phyloP scores from a whole-genome alignment of 768 basidiomycete species.

The Glaciozyma antarctica region DNA sequence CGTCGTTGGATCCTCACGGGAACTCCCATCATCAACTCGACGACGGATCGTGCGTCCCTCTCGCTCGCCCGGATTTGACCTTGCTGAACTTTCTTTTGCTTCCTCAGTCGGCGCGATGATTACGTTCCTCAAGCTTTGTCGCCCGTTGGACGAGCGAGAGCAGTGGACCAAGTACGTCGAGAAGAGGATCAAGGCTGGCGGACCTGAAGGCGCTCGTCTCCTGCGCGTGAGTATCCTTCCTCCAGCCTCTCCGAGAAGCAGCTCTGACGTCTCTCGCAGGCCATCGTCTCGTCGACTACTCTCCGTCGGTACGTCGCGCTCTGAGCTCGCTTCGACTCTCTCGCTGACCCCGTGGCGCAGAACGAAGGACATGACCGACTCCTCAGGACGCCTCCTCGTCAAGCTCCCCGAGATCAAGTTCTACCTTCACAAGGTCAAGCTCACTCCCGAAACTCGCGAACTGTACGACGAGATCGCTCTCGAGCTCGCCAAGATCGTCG shows the following conservation, averaged over 20 bases:
- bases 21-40: slow-evolving; percentile 70
- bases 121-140: slow-evolving; percentile 74
- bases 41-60: slow-evolving; percentile 59
- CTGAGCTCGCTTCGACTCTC: not conserved
- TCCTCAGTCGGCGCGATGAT: slow-evolving; percentile 62
- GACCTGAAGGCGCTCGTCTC: not conserved
- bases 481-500: slow-evolving; percentile 22
- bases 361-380: slow-evolving; percentile 67
- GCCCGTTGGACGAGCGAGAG: slow-evolving; percentile 70
- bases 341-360: slow-evolving; percentile 12
- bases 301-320: slow-evolving; percentile 53
- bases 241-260: too few species aligned
- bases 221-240: slow-evolving; percentile 2
- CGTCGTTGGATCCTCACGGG: slow-evolving; percentile 40
- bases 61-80: not conserved
- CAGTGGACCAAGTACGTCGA: slow-evolving; percentile 66
- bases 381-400: slow-evolving; percentile 60
- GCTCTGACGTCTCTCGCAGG: not conserved
- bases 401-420: slow-evolving; percentile 73
- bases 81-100: not conserved
- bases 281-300: slow-evolving; percentile 43
- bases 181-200: not conserved
- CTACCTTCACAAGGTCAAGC: slow-evolving; percentile 59
- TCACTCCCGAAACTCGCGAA: slow-evolving; percentile 39
- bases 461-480: slow-evolving; percentile 48